Conservation (phyloP, 139 green algal species). For the Tetradesmus obliquus region DNA sequence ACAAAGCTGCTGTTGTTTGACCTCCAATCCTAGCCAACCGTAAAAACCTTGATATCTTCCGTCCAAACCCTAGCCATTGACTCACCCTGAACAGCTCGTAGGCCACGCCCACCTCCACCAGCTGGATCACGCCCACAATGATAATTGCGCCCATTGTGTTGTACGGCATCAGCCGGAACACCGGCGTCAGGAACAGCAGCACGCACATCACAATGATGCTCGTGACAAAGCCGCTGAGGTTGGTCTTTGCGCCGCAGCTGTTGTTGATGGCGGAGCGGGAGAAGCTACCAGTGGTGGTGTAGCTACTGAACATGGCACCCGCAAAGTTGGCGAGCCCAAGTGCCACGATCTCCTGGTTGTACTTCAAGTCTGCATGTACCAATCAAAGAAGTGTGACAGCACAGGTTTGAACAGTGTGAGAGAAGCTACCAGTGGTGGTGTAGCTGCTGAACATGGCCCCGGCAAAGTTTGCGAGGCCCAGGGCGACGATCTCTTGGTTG, state of each 20-base stretch:
- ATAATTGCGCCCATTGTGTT: slow-evolving; percentile 84
- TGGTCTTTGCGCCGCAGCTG: slow-evolving; percentile 62
- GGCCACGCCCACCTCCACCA: slow-evolving; percentile 73
- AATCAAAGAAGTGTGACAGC: too few species aligned
- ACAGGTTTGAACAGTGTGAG: neutral
- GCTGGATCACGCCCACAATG: slow-evolving; percentile 68
- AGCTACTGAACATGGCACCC: slow-evolving; percentile 81
- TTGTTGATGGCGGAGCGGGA: slow-evolving; percentile 57
- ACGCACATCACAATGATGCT: slow-evolving; percentile 76
- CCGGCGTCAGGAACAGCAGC: slow-evolving; percentile 80
- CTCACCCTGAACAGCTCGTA: slow-evolving; percentile 66
- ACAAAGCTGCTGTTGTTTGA: too few species aligned
- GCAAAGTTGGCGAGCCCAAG: slow-evolving; percentile 85
- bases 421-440: slow-evolving; percentile 85
- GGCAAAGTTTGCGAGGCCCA: slow-evolving; percentile 84
- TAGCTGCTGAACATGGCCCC: slow-evolving; percentile 85
- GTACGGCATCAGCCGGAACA: slow-evolving; percentile 81
- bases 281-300: slow-evolving; percentile 88
- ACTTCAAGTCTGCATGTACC: slow-evolving; percentile 47
- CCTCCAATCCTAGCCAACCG: too few species aligned
- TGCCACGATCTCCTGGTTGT: slow-evolving; percentile 85
- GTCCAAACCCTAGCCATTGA: too few species aligned
- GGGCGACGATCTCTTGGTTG: slow-evolving; percentile 84
- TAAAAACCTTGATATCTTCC: too few species aligned
- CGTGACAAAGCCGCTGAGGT: slow-evolving; percentile 59